These are phyloP conservation scores for Hansfordia pulvinata DNA, from an alignment of 2,329 filamentous ascomycete genomes.

Conservation along the genomic window DNA sequence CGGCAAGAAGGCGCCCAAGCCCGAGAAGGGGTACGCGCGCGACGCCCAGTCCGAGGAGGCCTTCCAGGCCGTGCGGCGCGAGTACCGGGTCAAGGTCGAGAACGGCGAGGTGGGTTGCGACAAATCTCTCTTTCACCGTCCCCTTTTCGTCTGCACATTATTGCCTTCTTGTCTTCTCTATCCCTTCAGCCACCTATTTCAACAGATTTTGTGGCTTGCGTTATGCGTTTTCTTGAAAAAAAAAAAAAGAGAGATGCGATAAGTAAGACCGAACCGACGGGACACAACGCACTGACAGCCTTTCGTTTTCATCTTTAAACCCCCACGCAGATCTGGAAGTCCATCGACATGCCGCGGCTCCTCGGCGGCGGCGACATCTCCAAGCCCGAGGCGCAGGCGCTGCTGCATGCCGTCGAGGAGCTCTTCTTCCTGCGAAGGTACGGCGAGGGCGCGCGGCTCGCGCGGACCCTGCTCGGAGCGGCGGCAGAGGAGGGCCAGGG, in stretches of 20 bases:
- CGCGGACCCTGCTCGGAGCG: constrained; percentile 18
- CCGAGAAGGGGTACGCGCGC: constrained; percentile 4
- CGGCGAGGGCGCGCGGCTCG: constrained; percentile 27
- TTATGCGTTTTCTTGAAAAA: no score
- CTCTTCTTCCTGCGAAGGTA: constrained; percentile 39
- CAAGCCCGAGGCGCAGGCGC: constrained; percentile 34
- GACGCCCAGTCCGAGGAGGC: constrained; percentile 31
- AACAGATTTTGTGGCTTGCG: not conserved
- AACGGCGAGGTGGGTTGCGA: constrained; percentile 34
- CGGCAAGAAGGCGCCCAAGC: constrained; percentile 7
- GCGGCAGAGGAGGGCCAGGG: constrained; percentile 9
- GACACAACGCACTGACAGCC: no score
- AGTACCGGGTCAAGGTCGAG: constrained; percentile 34
- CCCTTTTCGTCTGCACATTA: not conserved
- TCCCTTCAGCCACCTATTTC: constrained; percentile 1
- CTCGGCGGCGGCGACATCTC: constrained; percentile 11
- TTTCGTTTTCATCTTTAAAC: not conserved
- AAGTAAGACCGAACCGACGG: no score
- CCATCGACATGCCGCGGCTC: constrained; percentile 25
- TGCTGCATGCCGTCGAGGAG: constrained; percentile 42
- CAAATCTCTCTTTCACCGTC: not conserved
- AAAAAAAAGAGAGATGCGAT: no score
- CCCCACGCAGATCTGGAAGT: constrained; percentile 27
- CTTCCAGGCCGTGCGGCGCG: constrained; percentile 29
- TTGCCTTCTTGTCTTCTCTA: not conserved